A percentile compares a stretch with the other conserved stretches of the same genome.
These are phyloP conservation scores for Spatholobus suberectus DNA, from an alignment of 306 rosid species.

Conservation along the genomic window DNA sequence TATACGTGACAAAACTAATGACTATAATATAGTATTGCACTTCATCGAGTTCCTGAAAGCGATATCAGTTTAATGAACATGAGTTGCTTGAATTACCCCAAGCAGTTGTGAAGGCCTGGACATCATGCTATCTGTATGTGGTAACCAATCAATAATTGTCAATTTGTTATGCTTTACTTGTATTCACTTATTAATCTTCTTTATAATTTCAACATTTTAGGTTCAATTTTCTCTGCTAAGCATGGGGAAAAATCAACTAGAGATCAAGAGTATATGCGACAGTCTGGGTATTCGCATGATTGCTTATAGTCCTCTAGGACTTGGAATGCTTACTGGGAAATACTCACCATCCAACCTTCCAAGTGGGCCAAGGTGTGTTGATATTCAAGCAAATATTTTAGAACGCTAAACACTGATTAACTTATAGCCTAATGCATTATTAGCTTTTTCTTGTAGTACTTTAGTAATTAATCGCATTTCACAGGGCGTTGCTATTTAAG, in stretches of 20 bases:
- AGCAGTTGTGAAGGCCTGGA: not conserved
- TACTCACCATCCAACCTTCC: slow-evolving; percentile 82
- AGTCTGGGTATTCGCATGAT: slow-evolving; percentile 82
- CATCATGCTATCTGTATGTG: not conserved
- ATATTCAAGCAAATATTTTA: not conserved
- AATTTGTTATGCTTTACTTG: not conserved
- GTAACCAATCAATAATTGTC: not conserved
- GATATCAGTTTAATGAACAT: slow-evolving; percentile 19
- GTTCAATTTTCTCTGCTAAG: slow-evolving; percentile 95
- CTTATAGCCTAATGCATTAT: not conserved
- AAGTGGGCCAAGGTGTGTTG: slow-evolving; percentile 78
- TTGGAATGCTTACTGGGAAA: slow-evolving; percentile 99
- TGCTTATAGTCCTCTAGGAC: slow-evolving; percentile 96
- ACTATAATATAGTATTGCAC: not conserved
- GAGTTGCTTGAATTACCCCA: slow-evolving; percentile 8
- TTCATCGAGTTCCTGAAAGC: not conserved
- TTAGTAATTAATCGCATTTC: slow-evolving; percentile 7
- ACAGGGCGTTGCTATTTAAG: slow-evolving; percentile 77
- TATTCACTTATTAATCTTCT: not conserved
- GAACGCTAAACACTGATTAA: not conserved
- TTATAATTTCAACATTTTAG: slow-evolving; percentile 49
- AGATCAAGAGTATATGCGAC: slow-evolving; percentile 82
- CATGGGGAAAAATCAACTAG: slow-evolving; percentile 82
- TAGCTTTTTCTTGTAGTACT: not conserved
- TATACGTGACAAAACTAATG: not conserved